Conservation (phyloP, 169 alveolate species). For the Besnoitia besnoiti region DNA sequence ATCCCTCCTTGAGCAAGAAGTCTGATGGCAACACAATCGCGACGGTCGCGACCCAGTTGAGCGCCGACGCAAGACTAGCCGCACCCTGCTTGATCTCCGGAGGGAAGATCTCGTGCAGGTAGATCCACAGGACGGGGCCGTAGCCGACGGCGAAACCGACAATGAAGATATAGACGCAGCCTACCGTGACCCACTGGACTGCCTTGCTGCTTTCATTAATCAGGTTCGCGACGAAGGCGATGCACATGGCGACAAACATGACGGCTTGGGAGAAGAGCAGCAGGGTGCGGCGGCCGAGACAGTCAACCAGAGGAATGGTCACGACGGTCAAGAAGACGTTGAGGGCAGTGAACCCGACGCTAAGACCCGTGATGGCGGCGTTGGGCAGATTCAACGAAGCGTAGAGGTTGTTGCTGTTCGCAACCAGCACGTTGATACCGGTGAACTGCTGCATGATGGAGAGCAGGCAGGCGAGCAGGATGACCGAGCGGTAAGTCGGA, state of each 20-base stretch:
- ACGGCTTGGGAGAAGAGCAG: constrained; percentile 71
- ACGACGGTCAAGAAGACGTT: constrained; percentile 78
- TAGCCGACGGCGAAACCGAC: constrained; percentile 83
- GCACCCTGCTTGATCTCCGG: constrained; percentile 85
- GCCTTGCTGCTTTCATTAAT: constrained; percentile 41
- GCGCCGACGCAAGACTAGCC: constrained; percentile 78
- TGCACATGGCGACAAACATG: constrained; percentile 70
- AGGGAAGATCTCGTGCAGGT: constrained; percentile 85
- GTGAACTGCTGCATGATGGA: constrained; percentile 84
- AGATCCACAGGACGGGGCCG: constrained; percentile 89
- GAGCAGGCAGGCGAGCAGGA: constrained; percentile 77
- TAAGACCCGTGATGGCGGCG: constrained; percentile 68
- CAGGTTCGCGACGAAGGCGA: constrained; percentile 61
- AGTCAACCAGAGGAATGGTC: constrained; percentile 78
- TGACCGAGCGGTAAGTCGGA: constrained; percentile 76
- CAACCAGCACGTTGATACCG: constrained; percentile 84
- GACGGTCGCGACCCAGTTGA: constrained; percentile 84
- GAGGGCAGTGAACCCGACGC: constrained; percentile 72
- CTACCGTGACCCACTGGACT: constrained; percentile 58
- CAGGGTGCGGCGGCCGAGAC: constrained; percentile 82
- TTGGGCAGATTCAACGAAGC: constrained; percentile 67
- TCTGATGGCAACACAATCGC: constrained; percentile 82
- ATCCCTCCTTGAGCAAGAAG: constrained; percentile 68
- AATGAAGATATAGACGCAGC: constrained; percentile 77
- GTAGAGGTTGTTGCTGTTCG: constrained; percentile 83